A percentile compares a stretch with the other conserved stretches of the same genome.
Evolutionary conservation across 192 early-diverging fungal species (phyloP).

Genomic region (Ambispora gerdemannii): DNA sequence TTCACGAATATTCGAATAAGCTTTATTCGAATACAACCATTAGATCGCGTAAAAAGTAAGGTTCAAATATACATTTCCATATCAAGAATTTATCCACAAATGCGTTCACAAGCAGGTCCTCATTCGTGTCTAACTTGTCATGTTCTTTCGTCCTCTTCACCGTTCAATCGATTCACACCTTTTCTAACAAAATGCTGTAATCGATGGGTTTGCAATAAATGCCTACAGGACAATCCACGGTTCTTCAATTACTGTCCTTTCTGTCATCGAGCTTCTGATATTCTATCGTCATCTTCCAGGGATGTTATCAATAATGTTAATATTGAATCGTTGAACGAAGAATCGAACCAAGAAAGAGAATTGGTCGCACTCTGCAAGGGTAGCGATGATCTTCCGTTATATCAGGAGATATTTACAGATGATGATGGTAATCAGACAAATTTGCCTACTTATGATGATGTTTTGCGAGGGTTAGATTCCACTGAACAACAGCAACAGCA

Average conservation of each 20-base stretch:
- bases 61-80: no score
- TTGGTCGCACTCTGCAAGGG: not conserved
- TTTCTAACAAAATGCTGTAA: slow-evolving; percentile 20
- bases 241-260: slow-evolving; percentile 12
- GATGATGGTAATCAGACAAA: not conserved
- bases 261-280: not conserved
- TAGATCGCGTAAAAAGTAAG: no score
- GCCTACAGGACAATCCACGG: not conserved
- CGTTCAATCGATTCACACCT: not conserved
- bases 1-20: no score
- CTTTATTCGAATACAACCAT: no score
- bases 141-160: not conserved
- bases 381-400: not conserved
- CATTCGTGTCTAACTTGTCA: slow-evolving; percentile 25
- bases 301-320: not conserved
- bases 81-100: no score
- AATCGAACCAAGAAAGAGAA: not conserved
- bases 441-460: not conserved
- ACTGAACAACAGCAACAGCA: no score
- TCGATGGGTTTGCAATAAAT: slow-evolving; percentile 22
- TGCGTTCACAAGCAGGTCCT: no score
- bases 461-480: no score
- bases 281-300: no score
- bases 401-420: not conserved
- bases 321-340: not conserved